These are phyloP conservation scores for Microbotryum lychnidis-dioicae DNA, from an alignment of 1,284 basidiomycete species.

Conservation along the genomic window DNA sequence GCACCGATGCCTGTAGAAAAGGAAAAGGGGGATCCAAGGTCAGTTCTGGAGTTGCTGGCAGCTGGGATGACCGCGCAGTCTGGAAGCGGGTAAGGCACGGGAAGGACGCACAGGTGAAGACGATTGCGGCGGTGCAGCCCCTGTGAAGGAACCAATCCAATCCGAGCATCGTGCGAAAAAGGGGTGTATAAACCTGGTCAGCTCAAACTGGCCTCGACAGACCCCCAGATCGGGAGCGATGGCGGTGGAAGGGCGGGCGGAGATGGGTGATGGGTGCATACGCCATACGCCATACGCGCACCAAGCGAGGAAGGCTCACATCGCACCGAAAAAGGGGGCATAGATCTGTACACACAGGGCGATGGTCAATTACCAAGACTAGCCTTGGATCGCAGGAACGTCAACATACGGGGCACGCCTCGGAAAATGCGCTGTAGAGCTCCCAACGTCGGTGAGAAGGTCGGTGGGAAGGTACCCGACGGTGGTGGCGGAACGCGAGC, in stretches of 20 bases:
- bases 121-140: slow-evolving; percentile 94
- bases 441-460: too few relatives aligned
- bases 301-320: slow-evolving; percentile 53
- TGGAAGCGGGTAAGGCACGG: not conserved
- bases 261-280: too few relatives aligned
- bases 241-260: not conserved
- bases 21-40: not conserved
- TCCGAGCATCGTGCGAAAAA: not conserved
- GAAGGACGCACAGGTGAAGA: slow-evolving; percentile 79
- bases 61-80: not conserved
- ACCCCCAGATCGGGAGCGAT: not conserved
- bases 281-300: too few relatives aligned
- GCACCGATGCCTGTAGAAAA: slow-evolving; percentile 22
- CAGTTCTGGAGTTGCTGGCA: not conserved
- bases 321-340: slow-evolving; percentile 84
- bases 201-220: not conserved
- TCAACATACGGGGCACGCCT: slow-evolving; percentile 19
- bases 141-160: slow-evolving; percentile 38
- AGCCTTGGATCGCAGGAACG: not conserved
- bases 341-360: slow-evolving; percentile 8
- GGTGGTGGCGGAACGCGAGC: not conserved
- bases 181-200: not conserved
- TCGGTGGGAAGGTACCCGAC: too few relatives aligned
- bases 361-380: too few relatives aligned
- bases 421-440: slow-evolving; percentile 12